These are phyloP conservation scores for Cadophora sp. DNA, from an alignment of 2,329 filamentous ascomycete species.

Conservation along the genomic window DNA sequence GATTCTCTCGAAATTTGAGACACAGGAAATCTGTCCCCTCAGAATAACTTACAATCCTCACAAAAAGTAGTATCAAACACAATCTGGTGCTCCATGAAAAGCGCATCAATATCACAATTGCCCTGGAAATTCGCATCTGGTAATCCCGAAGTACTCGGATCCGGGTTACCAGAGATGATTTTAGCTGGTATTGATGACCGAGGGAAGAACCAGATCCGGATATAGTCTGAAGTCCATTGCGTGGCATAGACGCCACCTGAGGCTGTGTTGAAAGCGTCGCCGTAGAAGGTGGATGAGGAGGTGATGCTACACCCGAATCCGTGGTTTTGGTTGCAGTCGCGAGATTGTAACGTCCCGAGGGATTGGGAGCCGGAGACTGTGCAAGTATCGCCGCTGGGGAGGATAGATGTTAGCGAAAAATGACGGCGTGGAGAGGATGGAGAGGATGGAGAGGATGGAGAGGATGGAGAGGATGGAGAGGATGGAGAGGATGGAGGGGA, in stretches of 20 bases:
- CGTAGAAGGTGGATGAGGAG: slow-evolving; percentile 14
- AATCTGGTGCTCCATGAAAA: slow-evolving; percentile 73
- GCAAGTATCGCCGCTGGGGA: slow-evolving; percentile 23
- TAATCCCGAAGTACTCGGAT: slow-evolving; percentile 70
- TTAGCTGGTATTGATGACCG: slow-evolving; percentile 68
- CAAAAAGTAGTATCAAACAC: slow-evolving; percentile 79
- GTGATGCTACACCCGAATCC: slow-evolving; percentile 52
- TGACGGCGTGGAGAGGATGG: neutral
- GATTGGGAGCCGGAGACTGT: slow-evolving; percentile 47
- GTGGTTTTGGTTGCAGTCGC: slow-evolving; percentile 31
- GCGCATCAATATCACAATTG: slow-evolving; percentile 67
- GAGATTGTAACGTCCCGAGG: slow-evolving; percentile 30
- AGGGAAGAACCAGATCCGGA: slow-evolving; percentile 79
- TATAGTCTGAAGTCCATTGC: slow-evolving; percentile 72
- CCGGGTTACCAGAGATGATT: slow-evolving; percentile 60
- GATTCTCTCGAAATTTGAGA: neutral
- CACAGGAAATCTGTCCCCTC: neutral
- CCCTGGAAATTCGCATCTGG: slow-evolving; percentile 69
- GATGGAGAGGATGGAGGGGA: neutral
- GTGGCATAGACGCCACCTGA: slow-evolving; percentile 70
- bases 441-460: slow-evolving; percentile 49
- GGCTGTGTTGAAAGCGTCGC: slow-evolving; percentile 50
- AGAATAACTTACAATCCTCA: slow-evolving; percentile 54
- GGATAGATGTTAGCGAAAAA: neutral
- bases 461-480: slow-evolving; percentile 66